Base-by-base conservation (phyloP, 306 rosid genomes). In the Medicago arabica region DNA sequence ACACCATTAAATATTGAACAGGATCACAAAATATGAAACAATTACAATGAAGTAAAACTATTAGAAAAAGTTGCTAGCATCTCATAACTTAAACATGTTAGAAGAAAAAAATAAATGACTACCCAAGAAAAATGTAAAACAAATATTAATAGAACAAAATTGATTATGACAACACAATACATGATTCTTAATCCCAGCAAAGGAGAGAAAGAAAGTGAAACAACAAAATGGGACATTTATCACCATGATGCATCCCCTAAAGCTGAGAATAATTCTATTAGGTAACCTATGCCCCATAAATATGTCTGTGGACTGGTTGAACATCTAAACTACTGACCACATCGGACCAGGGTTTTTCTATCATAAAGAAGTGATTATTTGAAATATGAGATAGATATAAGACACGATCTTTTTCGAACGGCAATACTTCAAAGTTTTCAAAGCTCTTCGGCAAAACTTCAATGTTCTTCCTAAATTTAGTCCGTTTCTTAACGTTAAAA, bases 301-400 rank as follows among this genome's bases (percentile, higher is more conserved):
- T 82, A 85, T 96, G 98, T 89, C 87, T 90, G 93, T 96, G 96
- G 61, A 96, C 90, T 9, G 99, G 99, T 79, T 77, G 74, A 46
- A 92, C 81, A 71, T 90, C 96, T 43, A 96, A 86, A 72, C 84
- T 87, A 75, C 81, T 90, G 61, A 87, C 90, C 69, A 96, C 99
- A 81, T 90, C 93, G 74, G 86, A 75, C 99, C 99, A 96, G 4
- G 96, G 96, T 85, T 89, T 96, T 82, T 96, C 96, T 71, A 96
- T 73, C 75, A 90, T 80, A 84, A 96, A 90, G 40, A 90, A 67
- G 7, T 90, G 83, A 79, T 72, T 85, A 72, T 82, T 87, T 9
- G 97, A 88, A 67, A 91, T 93, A 80, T 92, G 89, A 15, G 91
- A 89, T 17, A 89, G 75, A 75, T 88, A 88, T 77, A 96, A 89